Percentiles rank a stretch among this genome's conserved stretches.
phyloP scores from a whole-genome alignment of 345 rosid species.

The Rhodamnia argentea region DNA sequence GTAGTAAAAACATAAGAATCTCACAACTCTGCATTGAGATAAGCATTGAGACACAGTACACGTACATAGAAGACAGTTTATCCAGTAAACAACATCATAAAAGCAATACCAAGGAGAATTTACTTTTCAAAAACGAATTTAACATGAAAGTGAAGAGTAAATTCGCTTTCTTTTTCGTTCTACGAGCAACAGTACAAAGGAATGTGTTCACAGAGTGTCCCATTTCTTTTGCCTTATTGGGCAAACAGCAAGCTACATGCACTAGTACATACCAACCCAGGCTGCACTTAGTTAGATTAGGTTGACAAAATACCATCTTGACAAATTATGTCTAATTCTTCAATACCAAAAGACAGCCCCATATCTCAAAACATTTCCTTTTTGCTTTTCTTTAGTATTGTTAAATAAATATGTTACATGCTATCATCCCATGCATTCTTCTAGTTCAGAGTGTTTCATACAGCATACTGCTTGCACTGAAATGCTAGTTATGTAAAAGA shows the following conservation, averaged over 20 bases:
- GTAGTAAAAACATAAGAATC: neutral
- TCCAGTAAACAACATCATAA: neutral
- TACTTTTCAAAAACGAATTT: neutral
- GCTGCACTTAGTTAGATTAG: neutral
- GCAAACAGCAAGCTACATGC: neutral
- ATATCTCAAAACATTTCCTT: neutral
- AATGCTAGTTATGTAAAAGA: neutral
- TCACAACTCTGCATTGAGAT: neutral
- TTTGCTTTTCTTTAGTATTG: neutral
- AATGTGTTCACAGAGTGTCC: neutral
- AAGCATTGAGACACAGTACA: neutral
- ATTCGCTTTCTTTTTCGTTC: neutral
- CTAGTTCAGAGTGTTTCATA: neutral
- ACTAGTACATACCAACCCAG: neutral
- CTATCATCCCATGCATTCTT: neutral
- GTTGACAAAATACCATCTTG: neutral
- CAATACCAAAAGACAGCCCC: neutral
- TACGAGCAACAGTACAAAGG: neutral
- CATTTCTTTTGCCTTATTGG: neutral
- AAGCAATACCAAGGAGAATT: neutral
- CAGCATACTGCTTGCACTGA: neutral
- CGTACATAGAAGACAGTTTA: neutral
- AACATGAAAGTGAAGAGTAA: neutral
- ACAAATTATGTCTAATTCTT: neutral
- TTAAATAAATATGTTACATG: neutral